These are phyloP conservation scores for Calcarisporium arbuscula DNA, from an alignment of 2,329 filamentous ascomycete species.

Conservation along the genomic window DNA sequence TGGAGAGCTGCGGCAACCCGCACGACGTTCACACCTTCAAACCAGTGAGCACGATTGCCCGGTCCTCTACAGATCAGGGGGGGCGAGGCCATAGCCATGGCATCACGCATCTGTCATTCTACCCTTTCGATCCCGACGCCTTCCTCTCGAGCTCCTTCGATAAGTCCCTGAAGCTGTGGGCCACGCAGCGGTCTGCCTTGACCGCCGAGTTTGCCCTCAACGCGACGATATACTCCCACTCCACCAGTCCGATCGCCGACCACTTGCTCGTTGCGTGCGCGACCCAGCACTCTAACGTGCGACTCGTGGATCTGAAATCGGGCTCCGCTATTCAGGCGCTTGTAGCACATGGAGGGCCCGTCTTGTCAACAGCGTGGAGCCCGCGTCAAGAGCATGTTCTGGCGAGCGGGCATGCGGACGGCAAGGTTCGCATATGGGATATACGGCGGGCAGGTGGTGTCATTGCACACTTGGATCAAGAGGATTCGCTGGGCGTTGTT, in stretches of 20 bases:
- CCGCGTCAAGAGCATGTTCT: slow-evolving; percentile 73
- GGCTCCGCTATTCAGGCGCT: slow-evolving; percentile 66
- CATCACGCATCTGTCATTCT: slow-evolving; percentile 71
- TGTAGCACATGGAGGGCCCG: slow-evolving; percentile 60
- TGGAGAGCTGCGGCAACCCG: slow-evolving; percentile 53
- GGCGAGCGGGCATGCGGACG: slow-evolving; percentile 79
- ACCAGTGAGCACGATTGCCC: slow-evolving; percentile 45
- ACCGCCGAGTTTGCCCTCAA: slow-evolving; percentile 64
- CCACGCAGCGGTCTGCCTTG: slow-evolving; percentile 52
- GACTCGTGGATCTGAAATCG: slow-evolving; percentile 79
- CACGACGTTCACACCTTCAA: slow-evolving; percentile 42
- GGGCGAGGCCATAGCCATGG: slow-evolving; percentile 55
- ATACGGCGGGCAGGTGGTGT: slow-evolving; percentile 71
- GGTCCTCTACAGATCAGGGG: slow-evolving; percentile 26
- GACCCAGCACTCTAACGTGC: slow-evolving; percentile 76
- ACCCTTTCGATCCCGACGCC: slow-evolving; percentile 68
- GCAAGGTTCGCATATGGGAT: slow-evolving; percentile 80
- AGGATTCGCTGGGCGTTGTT: slow-evolving; percentile 68
- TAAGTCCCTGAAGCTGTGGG: slow-evolving; percentile 69
- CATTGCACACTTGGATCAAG: slow-evolving; percentile 73
- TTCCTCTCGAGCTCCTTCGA: slow-evolving; percentile 77
- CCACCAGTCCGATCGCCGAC: slow-evolving; percentile 64
- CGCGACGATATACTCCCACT: slow-evolving; percentile 68
- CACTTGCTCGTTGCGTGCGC: slow-evolving; percentile 81
- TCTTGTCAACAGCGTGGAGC: slow-evolving; percentile 73